A percentile compares a stretch with the other conserved stretches of the same genome.
Evolutionary conservation across 495 filamentous ascomycete genomes (phyloP).

Genomic region (Parathielavia hyrcaniae): DNA sequence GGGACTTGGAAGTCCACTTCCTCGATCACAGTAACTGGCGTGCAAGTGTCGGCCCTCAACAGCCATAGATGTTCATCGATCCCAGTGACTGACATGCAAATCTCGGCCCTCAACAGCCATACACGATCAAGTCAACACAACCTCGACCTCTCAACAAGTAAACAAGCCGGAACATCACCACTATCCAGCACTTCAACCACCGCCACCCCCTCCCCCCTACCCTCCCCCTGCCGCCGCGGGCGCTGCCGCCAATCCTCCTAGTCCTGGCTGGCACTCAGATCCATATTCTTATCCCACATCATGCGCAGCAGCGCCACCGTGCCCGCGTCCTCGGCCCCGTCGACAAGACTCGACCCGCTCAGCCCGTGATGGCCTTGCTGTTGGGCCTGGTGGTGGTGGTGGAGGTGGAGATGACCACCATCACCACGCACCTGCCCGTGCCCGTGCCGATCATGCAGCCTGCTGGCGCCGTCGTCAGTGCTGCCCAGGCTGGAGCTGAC

Average conservation of each 20-base stretch:
- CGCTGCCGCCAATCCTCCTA: conserved; percentile 23
- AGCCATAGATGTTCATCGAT: too few species aligned
- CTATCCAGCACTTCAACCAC: neutral
- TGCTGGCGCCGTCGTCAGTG: conserved; percentile 19
- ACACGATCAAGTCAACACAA: too few species aligned
- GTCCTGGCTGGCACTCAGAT: conserved; percentile 47
- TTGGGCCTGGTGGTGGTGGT: conserved; percentile 18
- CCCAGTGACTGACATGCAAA: too few species aligned
- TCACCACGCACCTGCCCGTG: neutral
- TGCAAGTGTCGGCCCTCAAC: too few species aligned
- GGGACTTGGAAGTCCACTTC: too few species aligned
- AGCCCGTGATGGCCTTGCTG: conserved; percentile 30
- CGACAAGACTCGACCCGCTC: conserved; percentile 40
- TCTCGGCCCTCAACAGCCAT: too few species aligned
- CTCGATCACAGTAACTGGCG: too few species aligned
- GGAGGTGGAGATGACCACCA: neutral
- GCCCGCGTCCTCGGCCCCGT: conserved; percentile 40
- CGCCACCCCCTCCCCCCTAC: neutral
- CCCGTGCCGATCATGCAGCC: conserved; percentile 9
- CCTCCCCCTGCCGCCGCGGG: neutral
- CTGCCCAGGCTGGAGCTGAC: conserved; percentile 38
- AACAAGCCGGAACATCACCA: too few species aligned
- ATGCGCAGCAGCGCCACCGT: conserved; percentile 44
- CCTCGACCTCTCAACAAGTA: too few species aligned
- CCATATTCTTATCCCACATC: conserved; percentile 51